Evolutionary conservation across 345 rosid species (phyloP).

Genomic region (Citrus cavaleriei): DNA sequence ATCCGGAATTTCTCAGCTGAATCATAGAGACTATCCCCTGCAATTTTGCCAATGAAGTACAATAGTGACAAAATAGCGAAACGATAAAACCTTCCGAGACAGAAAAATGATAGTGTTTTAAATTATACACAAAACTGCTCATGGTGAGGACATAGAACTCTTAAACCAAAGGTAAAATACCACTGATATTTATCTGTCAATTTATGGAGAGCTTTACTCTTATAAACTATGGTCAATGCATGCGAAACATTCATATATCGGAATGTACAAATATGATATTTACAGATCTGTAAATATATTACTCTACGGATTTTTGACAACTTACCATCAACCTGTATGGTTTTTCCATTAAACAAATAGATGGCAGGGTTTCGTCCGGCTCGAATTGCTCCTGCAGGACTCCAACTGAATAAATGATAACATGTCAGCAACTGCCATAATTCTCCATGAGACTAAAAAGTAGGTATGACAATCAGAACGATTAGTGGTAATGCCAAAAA

Average conservation of each 20-base stretch:
- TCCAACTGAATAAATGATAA: slow-evolving; percentile 66
- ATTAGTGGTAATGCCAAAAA: neutral
- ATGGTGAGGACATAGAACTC: neutral
- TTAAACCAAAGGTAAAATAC: neutral
- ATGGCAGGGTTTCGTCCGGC: slow-evolving; percentile 79
- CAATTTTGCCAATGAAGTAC: slow-evolving; percentile 10
- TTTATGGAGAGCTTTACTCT: neutral
- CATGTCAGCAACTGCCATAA: slow-evolving; percentile 13
- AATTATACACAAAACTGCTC: neutral
- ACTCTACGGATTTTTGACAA: neutral
- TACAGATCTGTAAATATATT: neutral
- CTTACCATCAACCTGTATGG: slow-evolving; percentile 63
- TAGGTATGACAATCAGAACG: neutral
- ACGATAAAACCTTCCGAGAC: neutral
- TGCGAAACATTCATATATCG: neutral
- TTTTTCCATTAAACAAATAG: slow-evolving; percentile 51
- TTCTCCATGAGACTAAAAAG: neutral
- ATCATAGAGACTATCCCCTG: slow-evolving; percentile 75
- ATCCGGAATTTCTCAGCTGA: slow-evolving; percentile 60
- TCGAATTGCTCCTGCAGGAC: slow-evolving; percentile 91
- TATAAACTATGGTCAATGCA: neutral
- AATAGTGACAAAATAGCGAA: neutral
- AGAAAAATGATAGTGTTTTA: neutral
- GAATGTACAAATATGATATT: neutral
- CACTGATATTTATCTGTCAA: neutral